Evolutionary conservation across 345 rosid genomes (phyloP), one percentile per base, ranked within the genome.

Genomic region (Eucalyptus sp.): DNA sequence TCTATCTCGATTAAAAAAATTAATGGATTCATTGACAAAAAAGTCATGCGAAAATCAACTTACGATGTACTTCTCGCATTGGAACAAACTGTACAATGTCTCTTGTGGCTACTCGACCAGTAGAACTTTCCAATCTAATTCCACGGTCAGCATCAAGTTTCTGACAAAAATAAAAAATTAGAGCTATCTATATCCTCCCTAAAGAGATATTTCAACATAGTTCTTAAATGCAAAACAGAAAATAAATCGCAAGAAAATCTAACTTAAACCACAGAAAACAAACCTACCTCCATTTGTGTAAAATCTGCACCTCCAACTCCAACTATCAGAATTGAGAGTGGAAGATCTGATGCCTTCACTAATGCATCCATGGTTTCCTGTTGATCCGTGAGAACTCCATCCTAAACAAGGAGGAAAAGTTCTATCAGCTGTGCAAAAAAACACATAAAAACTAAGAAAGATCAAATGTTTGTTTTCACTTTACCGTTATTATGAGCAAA

Each of bases 31-130:
- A 31, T 20, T 15, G 46, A 49, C 44, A 8, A 68, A 68, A 33
- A 4, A 50, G 54, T 79, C 51, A 48, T 33, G 31, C 18, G 10
- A 18, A 52, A 51, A 50, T 51, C 25, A 86, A 93, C 98, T 94
- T 88, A 97, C 99, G 92, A 60, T 94, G 94, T 85, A 96, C 94
- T 88, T 95, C 95, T 86, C 91, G 93, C 96, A 96, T 94, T 6
- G 98, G 98, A 33, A 97, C 95, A 50, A 97, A 96, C 54, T 97
- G 99, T 86, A 96, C 98, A 33, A 96, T 96, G 90, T 97, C 98
- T 52, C 98, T 88, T 27, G 98, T 93, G 89, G 99, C 97, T 58
- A 95, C 64, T 48, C 95, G 94, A 87, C 95, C 97, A 2, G 94
- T 94, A 52, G 96, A 92, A 86, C 98, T 97, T 92, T 96, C 96